These are phyloP conservation scores for Stephanodiscus triporus DNA, from an alignment of 108 stramenopile genomes.

Conservation along the genomic window DNA sequence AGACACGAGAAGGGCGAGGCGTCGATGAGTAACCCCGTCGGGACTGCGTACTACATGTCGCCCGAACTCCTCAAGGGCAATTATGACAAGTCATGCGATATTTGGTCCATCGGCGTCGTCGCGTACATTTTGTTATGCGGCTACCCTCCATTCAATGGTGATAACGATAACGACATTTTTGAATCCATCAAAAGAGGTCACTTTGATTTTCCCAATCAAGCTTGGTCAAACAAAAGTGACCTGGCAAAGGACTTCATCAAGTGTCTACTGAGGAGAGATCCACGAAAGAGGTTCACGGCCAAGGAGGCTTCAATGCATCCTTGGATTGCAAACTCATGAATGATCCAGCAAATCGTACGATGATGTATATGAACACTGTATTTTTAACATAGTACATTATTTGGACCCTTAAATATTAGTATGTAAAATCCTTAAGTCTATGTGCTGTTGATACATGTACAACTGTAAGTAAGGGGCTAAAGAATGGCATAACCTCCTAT, in stretches of 20 bases:
- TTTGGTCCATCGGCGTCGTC: conserved; percentile 94
- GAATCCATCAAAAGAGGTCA: conserved; percentile 55
- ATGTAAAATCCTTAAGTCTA: too few species aligned
- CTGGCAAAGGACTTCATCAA: conserved; percentile 28
- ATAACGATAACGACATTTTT: conserved; percentile 84
- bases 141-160: conserved; percentile 97
- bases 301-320: conserved; percentile 53
- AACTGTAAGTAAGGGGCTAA: too few species aligned
- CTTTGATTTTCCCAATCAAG: conserved; percentile 24
- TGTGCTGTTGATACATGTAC: too few species aligned
- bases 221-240: conserved; percentile 25
- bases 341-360: not conserved
- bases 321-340: conserved; percentile 9
- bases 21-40: conserved; percentile 31
- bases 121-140: conserved; percentile 91
- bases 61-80: conserved; percentile 61
- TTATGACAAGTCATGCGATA: conserved; percentile 72
- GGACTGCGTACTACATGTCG: conserved; percentile 65
- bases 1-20: conserved; percentile 14
- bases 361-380: not conserved
- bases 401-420: too few species aligned
- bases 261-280: conserved; percentile 50
- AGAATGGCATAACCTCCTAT: too few species aligned
- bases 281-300: conserved; percentile 56
- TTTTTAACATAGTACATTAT: too few species aligned